Conservation (phyloP, 345 rosid species). For the Eucalyptus rudis region DNA sequence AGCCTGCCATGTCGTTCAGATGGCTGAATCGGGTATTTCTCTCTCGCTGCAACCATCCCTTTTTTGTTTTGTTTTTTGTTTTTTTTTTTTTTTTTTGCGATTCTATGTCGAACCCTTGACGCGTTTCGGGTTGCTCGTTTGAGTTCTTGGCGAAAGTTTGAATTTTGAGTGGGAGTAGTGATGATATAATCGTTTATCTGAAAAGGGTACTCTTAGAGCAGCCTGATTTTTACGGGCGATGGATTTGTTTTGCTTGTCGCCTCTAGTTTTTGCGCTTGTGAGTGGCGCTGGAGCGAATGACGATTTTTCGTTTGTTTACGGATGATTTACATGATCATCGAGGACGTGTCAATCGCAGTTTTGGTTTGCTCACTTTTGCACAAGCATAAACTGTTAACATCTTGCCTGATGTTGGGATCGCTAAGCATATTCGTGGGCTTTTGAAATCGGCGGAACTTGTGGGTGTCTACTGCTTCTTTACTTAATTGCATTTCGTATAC, state of each 20-base stretch:
- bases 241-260: background rate
- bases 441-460: background rate
- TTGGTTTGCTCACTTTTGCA: background rate
- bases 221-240: background rate
- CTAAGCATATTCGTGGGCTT: background rate
- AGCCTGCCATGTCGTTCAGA: conserved; percentile 37
- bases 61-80: no score
- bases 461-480: background rate
- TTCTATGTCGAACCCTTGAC: background rate
- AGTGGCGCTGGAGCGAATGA: background rate
- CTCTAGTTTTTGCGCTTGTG: background rate
- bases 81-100: background rate
- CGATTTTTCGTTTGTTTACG: background rate
- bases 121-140: background rate
- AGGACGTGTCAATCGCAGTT: background rate
- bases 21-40: conserved; percentile 31
- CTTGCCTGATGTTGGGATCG: background rate
- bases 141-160: background rate
- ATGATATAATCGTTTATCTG: background rate
- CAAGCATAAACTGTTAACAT: background rate
- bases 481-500: background rate
- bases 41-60: background rate
- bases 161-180: background rate
- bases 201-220: background rate
- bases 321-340: background rate